A percentile compares a stretch with the other conserved stretches of the same genome.
phyloP scores from a whole-genome alignment of 1,139 yeast species.

The Nakaseomyces glabratus region DNA sequence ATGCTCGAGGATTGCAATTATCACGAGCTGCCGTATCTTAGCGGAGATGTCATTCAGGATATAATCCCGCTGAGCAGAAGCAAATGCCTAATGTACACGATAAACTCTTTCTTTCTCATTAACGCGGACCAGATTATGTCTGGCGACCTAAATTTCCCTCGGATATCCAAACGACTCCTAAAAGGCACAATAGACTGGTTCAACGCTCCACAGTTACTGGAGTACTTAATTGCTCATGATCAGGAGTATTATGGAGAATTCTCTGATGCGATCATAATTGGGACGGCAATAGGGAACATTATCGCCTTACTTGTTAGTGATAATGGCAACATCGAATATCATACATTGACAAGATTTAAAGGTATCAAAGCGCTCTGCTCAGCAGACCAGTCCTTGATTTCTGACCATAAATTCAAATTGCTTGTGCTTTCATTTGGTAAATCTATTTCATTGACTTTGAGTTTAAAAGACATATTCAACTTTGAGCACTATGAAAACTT shows the following conservation, averaged over 20 bases:
- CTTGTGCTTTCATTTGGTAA: too few species aligned
- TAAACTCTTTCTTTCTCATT: constrained; percentile 11
- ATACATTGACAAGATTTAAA: constrained; percentile 23
- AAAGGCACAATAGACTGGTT: constrained; percentile 17
- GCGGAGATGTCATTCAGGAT: not conserved
- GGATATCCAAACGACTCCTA: constrained; percentile 11
- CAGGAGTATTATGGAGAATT: constrained; percentile 9
- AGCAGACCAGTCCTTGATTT: too few species aligned
- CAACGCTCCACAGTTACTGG: constrained; percentile 16
- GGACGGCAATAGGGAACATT: constrained; percentile 20
- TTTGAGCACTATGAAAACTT: too few species aligned
- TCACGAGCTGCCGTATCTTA: constrained; percentile 1
- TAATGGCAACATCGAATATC: constrained; percentile 12
- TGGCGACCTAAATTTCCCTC: constrained; percentile 20
- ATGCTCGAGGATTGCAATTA: not conserved
- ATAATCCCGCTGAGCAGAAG: not conserved
- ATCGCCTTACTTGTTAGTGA: constrained; percentile 4
- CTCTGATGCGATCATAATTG: constrained; percentile 16
- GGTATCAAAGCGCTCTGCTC: constrained; percentile 20
- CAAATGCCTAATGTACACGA: not conserved
- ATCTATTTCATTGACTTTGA: too few species aligned
- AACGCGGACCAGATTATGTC: constrained; percentile 27
- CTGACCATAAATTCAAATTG: too few species aligned
- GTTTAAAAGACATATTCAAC: too few species aligned
- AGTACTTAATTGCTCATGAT: constrained; percentile 11